Percentiles rank a stretch among this genome's conserved stretches.
Evolutionary conservation across 345 rosid genomes (phyloP).

Genomic region (Eucalyptus tenuipes): DNA sequence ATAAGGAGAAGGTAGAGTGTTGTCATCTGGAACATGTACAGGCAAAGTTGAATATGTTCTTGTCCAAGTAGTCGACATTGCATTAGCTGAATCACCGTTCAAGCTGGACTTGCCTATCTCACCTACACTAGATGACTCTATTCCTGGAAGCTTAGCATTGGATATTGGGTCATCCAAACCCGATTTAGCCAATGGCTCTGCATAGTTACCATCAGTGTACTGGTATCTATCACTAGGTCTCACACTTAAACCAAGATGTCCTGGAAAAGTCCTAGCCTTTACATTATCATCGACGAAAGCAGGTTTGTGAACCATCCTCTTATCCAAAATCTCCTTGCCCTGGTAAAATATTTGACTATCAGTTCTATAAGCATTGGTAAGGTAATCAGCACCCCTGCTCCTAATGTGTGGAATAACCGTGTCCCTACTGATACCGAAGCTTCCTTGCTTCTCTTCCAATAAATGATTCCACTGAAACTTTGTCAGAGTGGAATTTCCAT

Average conservation of each 20-base stretch:
- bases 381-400: not conserved
- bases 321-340: not conserved
- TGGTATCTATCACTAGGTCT: not conserved
- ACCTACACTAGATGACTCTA: not conserved
- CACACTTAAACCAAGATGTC: not conserved
- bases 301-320: not conserved
- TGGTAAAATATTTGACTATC: not conserved
- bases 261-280: not conserved
- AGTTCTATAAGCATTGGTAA: not conserved
- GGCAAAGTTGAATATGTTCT: not conserved
- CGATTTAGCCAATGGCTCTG: not conserved
- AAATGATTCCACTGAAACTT: conserved; percentile 31
- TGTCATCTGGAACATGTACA: not conserved
- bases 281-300: not conserved
- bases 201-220: not conserved
- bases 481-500: not conserved
- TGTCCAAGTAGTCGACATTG: not conserved
- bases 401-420: not conserved
- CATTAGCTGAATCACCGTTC: not conserved
- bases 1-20: not conserved
- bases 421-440: not conserved
- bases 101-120: not conserved
- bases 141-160: not conserved
- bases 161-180: not conserved
- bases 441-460: not conserved